Evolutionary conservation across 306 rosid species (phyloP).

Genomic region (Neltuma alba): DNA sequence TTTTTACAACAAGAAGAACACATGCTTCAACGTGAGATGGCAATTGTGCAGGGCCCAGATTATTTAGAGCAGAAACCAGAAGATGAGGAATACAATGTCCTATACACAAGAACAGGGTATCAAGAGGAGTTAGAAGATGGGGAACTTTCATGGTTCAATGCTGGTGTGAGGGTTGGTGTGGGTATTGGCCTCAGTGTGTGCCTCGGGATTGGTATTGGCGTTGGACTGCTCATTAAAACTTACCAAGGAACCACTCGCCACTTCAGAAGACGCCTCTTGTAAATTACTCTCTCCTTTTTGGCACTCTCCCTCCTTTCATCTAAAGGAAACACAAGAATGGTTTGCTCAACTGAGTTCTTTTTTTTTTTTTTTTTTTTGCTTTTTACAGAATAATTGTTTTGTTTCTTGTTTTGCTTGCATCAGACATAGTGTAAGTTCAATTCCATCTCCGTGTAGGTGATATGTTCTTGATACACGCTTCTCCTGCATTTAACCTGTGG

Average conservation of each 20-base stretch:
- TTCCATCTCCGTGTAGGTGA: constrained; percentile 22
- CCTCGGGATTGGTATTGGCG: constrained; percentile 81
- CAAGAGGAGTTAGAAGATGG: constrained; percentile 68
- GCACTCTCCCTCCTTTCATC: constrained; percentile 26
- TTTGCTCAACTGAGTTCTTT: constrained; percentile 14
- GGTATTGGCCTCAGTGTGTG: constrained; percentile 90
- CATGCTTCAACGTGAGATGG: not conserved
- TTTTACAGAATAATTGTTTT: not conserved
- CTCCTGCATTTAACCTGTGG: not conserved
- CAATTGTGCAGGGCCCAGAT: constrained; percentile 43
- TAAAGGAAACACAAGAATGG: constrained; percentile 28
- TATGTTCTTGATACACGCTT: not conserved
- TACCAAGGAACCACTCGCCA: constrained; percentile 79
- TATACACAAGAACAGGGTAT: constrained; percentile 52
- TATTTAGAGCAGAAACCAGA: constrained; percentile 46
- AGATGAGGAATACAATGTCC: constrained; percentile 42
- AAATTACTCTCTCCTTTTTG: not conserved
- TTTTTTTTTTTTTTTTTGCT: not conserved
- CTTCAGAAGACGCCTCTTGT: constrained; percentile 58
- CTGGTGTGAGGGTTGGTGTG: constrained; percentile 80
- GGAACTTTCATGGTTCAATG: constrained; percentile 85
- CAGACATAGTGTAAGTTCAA: constrained; percentile 36
- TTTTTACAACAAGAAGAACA: constrained; percentile 3
- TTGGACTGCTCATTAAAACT: constrained; percentile 70
- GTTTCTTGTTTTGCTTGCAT: constrained; percentile 33